Evolutionary conservation across 768 basidiomycete species (phyloP).

Genomic region (Suillus brevipes): DNA sequence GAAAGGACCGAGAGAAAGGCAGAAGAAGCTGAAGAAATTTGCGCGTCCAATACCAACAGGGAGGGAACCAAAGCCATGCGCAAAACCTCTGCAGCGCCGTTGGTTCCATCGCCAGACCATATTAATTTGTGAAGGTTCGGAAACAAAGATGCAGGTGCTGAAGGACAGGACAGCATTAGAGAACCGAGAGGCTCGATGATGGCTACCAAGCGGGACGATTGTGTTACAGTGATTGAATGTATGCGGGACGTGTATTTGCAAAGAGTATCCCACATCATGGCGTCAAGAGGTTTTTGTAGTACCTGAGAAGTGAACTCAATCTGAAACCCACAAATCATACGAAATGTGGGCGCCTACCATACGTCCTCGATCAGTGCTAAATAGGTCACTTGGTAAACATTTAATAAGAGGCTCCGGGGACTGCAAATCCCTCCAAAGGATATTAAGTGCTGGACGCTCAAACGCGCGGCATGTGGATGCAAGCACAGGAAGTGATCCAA

Average conservation of each 20-base stretch:
- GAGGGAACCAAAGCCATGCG: constrained; percentile 26
- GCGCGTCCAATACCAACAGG: background rate
- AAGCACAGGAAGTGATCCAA: constrained; percentile 19
- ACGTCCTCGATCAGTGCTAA: background rate
- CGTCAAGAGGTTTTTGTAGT: background rate
- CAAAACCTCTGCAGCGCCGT: constrained; percentile 20
- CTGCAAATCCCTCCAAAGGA: constrained; percentile 25
- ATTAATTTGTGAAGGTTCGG: constrained; percentile 21
- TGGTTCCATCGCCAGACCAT: constrained; percentile 25
- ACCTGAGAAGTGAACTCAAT: background rate
- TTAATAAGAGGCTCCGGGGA: constrained; percentile 21
- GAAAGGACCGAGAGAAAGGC: background rate
- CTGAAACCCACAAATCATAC: background rate
- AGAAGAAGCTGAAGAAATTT: background rate
- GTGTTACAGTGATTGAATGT: constrained; percentile 17
- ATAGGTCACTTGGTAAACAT: constrained; percentile 2
- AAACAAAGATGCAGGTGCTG: constrained; percentile 19
- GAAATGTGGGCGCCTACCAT: background rate
- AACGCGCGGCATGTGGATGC: constrained; percentile 27
- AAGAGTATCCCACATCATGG: constrained; percentile 20
- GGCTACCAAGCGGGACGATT: background rate
- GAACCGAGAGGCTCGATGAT: background rate
- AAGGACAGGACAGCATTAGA: constrained; percentile 18
- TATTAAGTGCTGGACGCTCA: constrained; percentile 24
- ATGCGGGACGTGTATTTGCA: constrained; percentile 19